Conservation (phyloP, 2,329 filamentous ascomycete species). For the Hypomyces perniciosus region DNA sequence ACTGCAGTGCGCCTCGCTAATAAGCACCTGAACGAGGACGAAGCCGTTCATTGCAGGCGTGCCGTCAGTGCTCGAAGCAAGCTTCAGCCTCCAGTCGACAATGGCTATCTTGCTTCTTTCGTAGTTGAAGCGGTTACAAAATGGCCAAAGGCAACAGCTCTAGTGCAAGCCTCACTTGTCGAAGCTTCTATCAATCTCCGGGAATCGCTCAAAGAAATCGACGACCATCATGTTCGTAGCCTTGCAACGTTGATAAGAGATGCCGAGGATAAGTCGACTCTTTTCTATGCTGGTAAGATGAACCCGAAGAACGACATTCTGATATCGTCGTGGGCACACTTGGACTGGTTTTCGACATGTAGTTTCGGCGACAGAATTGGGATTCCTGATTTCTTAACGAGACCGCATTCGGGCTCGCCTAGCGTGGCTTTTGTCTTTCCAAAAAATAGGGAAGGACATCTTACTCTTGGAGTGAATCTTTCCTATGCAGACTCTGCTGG, state of each 20-base stretch:
- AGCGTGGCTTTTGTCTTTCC: not conserved
- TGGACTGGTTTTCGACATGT: not conserved
- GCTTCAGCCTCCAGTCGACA: not conserved
- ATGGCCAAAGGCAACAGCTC: not conserved
- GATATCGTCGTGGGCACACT: not conserved
- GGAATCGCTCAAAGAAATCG: not conserved
- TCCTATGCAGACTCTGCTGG: not conserved
- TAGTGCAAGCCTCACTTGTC: not conserved
- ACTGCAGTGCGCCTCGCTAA: conserved; percentile 1
- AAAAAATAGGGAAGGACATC: not conserved
- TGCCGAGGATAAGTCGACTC: not conserved
- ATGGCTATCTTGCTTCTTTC: not conserved
- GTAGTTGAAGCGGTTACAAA: not conserved
- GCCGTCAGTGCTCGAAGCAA: not conserved
- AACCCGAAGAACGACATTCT: not conserved
- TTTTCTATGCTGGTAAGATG: not conserved
- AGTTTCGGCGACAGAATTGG: not conserved
- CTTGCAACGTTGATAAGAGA: not conserved
- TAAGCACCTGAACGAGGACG: not conserved
- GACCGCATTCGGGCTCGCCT: not conserved
- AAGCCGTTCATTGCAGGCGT: not conserved
- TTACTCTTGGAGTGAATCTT: not conserved
- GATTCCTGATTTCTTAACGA: not conserved
- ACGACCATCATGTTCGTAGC: not conserved
- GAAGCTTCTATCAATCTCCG: not conserved